Conservation (phyloP, 306 rosid genomes). For the Erythrophleum fordii region DNA sequence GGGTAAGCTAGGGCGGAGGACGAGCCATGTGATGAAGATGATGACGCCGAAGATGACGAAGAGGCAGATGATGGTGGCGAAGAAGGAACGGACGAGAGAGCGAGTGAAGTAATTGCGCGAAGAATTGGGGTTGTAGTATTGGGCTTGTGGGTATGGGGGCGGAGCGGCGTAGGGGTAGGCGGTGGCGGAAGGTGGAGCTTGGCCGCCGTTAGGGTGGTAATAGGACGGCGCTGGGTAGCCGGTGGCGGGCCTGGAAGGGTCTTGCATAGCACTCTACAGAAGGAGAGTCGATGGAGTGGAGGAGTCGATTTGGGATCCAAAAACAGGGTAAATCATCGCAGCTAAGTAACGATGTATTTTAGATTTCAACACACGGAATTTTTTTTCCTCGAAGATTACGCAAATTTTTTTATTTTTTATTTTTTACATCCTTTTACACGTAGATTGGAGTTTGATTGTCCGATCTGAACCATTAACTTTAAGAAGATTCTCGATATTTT, state of each 20-base stretch:
- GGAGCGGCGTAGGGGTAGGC: constrained; percentile 60
- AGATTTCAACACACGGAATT: neutral
- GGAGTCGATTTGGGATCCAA: neutral
- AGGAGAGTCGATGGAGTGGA: neutral
- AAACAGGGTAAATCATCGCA: neutral
- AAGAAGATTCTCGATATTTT: neutral
- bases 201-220: constrained; percentile 38
- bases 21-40: constrained; percentile 71
- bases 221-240: constrained; percentile 67
- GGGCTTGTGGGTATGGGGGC: constrained; percentile 37
- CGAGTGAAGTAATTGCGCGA: constrained; percentile 26
- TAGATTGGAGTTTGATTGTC: neutral
- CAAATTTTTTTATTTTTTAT: neutral
- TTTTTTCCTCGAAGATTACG: neutral
- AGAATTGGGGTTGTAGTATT: constrained; percentile 46
- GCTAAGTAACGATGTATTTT: neutral
- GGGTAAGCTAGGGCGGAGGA: constrained; percentile 84
- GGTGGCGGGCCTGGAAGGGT: constrained; percentile 74
- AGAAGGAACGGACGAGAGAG: constrained; percentile 65
- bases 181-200: constrained; percentile 28
- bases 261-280: constrained; percentile 40
- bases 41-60: constrained; percentile 55
- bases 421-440: neutral
- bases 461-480: neutral
- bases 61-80: constrained; percentile 61